These are phyloP conservation scores for Aspergillus ochraceoroseus DNA, from an alignment of 2,329 filamentous ascomycete species.

Conservation along the genomic window DNA sequence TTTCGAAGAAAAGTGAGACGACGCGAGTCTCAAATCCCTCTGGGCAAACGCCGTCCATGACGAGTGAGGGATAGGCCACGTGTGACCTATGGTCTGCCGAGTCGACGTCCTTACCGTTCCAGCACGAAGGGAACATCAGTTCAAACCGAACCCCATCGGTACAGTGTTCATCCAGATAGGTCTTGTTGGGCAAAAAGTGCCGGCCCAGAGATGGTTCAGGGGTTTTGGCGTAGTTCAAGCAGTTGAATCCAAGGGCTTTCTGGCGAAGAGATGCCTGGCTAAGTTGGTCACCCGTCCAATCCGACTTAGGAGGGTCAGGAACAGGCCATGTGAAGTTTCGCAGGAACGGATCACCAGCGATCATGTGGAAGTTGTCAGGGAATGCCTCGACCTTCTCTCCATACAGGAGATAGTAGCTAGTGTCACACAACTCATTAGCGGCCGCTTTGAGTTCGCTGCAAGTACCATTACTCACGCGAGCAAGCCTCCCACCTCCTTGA, in stretches of 20 bases:
- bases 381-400: slow-evolving; percentile 64
- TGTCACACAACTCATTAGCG: slow-evolving; percentile 1
- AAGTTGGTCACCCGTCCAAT: slow-evolving; percentile 61
- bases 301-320: slow-evolving; percentile 63
- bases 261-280: slow-evolving; percentile 68
- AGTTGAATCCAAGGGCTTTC: slow-evolving; percentile 91
- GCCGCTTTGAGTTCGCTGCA: not conserved
- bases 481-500: slow-evolving; percentile 74
- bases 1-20: slow-evolving; percentile 76
- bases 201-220: slow-evolving; percentile 73
- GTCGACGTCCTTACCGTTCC: slow-evolving; percentile 65
- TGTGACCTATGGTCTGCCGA: slow-evolving; percentile 56
- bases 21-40: slow-evolving; percentile 62
- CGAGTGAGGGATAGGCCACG: slow-evolving; percentile 70
- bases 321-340: slow-evolving; percentile 67
- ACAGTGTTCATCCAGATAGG: slow-evolving; percentile 74
- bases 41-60: slow-evolving; percentile 74
- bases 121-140: slow-evolving; percentile 84
- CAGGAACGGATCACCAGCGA: slow-evolving; percentile 65
- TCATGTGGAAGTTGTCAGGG: slow-evolving; percentile 72
- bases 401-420: slow-evolving; percentile 78
- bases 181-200: slow-evolving; percentile 75
- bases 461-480: slow-evolving; percentile 63
- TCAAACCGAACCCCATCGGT: slow-evolving; percentile 75
- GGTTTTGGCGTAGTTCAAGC: slow-evolving; percentile 67